phyloP scores from a whole-genome alignment of 345 rosid genomes.

The Pistacia vera region DNA sequence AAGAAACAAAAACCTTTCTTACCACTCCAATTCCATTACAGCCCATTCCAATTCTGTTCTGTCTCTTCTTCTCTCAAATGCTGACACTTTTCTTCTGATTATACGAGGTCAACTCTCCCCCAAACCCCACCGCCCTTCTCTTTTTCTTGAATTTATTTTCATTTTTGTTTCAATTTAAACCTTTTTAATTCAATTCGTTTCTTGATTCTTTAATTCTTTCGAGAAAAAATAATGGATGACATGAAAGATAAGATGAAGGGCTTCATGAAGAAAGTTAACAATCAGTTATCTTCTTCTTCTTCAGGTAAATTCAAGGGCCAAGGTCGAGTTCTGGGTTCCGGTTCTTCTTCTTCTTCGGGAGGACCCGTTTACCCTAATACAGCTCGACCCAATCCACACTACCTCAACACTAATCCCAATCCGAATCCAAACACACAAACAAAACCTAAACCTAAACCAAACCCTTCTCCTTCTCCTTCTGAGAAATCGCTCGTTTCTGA shows the following conservation, averaged over 20 bases:
- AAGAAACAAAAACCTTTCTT: too few species aligned
- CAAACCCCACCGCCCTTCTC: neutral
- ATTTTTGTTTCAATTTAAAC: neutral
- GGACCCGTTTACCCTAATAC: slow-evolving; percentile 51
- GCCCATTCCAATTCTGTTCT: neutral
- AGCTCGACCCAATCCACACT: slow-evolving; percentile 43
- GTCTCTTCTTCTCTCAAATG: neutral
- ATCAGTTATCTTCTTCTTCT: slow-evolving; percentile 58
- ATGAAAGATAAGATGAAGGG: slow-evolving; percentile 88
- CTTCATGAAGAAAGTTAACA: slow-evolving; percentile 84
- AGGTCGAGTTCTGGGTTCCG: slow-evolving; percentile 75
- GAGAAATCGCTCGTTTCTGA: slow-evolving; percentile 38
- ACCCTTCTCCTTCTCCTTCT: slow-evolving; percentile 36
- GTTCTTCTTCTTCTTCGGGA: slow-evolving; percentile 52
- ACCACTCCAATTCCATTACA: neutral
- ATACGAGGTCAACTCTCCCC: neutral
- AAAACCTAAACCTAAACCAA: slow-evolving; percentile 8
- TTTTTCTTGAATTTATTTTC: neutral
- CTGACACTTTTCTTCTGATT: slow-evolving; percentile 6
- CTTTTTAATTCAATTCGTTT: neutral
- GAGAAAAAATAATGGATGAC: slow-evolving; percentile 58
- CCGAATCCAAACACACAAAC: slow-evolving; percentile 20
- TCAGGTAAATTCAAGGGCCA: slow-evolving; percentile 87
- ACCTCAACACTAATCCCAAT: slow-evolving; percentile 35
- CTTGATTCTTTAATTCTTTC: neutral